Evolutionary conservation across 1,139 yeast genomes (phyloP).

Genomic region (Sugiyamaella novakii): DNA sequence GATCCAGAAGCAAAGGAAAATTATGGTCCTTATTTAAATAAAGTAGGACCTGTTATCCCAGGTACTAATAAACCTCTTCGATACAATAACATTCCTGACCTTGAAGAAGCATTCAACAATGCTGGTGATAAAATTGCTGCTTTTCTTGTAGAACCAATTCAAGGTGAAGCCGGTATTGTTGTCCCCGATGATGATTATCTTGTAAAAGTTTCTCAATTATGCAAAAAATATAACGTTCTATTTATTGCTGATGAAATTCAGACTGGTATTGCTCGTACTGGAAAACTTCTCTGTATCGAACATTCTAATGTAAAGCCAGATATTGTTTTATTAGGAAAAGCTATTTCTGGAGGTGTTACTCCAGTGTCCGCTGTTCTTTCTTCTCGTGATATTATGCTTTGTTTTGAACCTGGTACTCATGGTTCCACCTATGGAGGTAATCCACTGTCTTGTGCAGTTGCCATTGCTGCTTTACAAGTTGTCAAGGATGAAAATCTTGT

Average conservation of each 20-base stretch:
- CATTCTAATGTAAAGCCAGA: conserved; percentile 87
- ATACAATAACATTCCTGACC: conserved; percentile 66
- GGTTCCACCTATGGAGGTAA: conserved; percentile 99
- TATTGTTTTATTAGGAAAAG: conserved; percentile 86
- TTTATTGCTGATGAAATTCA: conserved; percentile 96
- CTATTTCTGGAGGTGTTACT: conserved; percentile 91
- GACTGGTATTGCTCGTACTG: conserved; percentile 97
- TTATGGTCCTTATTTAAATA: conserved; percentile 87
- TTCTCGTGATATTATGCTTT: conserved; percentile 83
- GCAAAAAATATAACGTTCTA: conserved; percentile 81
- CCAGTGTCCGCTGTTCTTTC: conserved; percentile 93
- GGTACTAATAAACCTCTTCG: conserved; percentile 46
- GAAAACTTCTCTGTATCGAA: conserved; percentile 88
- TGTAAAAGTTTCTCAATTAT: conserved; percentile 67
- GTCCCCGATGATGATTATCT: conserved; percentile 88
- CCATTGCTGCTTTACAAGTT: conserved; percentile 91
- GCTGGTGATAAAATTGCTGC: conserved; percentile 95
- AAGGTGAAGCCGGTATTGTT: conserved; percentile 98
- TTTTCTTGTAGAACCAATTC: conserved; percentile 90
- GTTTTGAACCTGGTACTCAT: conserved; percentile 93
- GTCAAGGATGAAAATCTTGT: conserved; percentile 85
- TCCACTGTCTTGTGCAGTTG: conserved; percentile 91
- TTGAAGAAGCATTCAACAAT: conserved; percentile 75
- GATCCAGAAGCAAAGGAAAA: conserved; percentile 89
- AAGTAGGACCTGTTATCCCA: conserved; percentile 82